Evolutionary conservation across 257 asterid species (phyloP).

Genomic region (Nicotiana benthamiana): DNA sequence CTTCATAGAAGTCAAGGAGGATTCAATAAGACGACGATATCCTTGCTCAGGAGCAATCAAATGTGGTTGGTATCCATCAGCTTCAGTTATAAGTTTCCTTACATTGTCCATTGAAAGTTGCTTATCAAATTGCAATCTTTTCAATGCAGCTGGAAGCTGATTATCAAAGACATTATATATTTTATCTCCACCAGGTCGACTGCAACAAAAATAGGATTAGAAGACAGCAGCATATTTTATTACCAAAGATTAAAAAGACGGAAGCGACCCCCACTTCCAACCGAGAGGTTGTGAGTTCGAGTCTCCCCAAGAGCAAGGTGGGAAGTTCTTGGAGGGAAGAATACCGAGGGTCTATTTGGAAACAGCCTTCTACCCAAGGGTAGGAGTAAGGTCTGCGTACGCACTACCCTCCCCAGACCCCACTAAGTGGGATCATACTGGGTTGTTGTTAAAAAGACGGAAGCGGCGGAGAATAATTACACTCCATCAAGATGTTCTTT

Average conservation of each 20-base stretch:
- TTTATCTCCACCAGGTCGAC: slow-evolving; percentile 99
- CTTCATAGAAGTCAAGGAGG: slow-evolving; percentile 74
- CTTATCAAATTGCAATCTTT: slow-evolving; percentile 93
- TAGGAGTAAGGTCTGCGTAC: no score
- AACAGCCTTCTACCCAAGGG: no score
- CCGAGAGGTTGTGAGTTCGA: no score
- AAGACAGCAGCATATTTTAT: neutral
- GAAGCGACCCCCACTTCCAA: no score
- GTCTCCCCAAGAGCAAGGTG: no score
- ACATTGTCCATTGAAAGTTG: slow-evolving; percentile 99
- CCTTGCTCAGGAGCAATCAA: slow-evolving; percentile 99
- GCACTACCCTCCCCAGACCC: no score
- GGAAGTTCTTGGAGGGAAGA: no score
- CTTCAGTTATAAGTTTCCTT: slow-evolving; percentile 89
- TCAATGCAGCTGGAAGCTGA: slow-evolving; percentile 96
- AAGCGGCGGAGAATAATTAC: slow-evolving; percentile 33
- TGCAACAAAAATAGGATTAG: slow-evolving; percentile 32
- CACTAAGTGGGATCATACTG: no score
- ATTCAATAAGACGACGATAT: slow-evolving; percentile 94
- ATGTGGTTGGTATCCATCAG: slow-evolving; percentile 99
- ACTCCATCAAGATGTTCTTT: slow-evolving; percentile 98
- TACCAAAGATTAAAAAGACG: neutral
- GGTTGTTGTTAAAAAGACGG: neutral
- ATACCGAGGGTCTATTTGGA: no score
- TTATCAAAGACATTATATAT: slow-evolving; percentile 81